These are phyloP conservation scores for Metschnikowia borealis DNA, from an alignment of 805 yeast species.

Conservation along the genomic window DNA sequence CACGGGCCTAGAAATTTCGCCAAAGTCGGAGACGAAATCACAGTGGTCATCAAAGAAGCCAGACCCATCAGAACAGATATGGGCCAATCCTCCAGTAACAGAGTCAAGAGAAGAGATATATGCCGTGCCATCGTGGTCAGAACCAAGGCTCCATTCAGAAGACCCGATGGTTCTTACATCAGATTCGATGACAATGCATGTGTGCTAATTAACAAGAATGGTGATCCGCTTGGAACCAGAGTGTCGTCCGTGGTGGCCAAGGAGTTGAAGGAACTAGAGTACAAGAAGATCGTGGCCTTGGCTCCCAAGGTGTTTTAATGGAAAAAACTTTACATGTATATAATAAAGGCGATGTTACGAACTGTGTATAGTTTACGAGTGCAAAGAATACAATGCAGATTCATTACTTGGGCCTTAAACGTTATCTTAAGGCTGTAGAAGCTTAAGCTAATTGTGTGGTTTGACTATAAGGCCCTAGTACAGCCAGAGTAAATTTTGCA, in stretches of 20 bases:
- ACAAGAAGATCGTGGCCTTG: conserved; percentile 79
- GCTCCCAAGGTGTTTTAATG: conserved; percentile 62
- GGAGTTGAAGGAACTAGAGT: conserved; percentile 79
- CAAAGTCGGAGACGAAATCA: conserved; percentile 84
- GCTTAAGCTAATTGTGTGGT: background rate
- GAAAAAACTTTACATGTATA: background rate
- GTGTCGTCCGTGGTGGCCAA: conserved; percentile 86
- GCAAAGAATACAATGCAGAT: background rate
- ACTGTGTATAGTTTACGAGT: background rate
- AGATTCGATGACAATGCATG: conserved; percentile 96
- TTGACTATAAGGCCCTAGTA: background rate
- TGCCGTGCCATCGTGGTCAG: conserved; percentile 94
- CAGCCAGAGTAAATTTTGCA: background rate
- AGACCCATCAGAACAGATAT: conserved; percentile 67
- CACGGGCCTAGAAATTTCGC: conserved; percentile 85
- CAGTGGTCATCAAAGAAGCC: conserved; percentile 91
- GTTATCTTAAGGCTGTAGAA: background rate
- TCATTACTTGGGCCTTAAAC: background rate
- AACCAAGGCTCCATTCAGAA: conserved; percentile 70
- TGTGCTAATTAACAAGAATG: conserved; percentile 85
- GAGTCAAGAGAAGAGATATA: conserved; percentile 93
- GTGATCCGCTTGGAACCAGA: conserved; percentile 94
- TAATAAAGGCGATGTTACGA: background rate
- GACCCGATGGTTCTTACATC: conserved; percentile 84
- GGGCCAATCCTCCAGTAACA: conserved; percentile 68